These are phyloP conservation scores for Cryptococcus sp. DNA, from an alignment of 1,284 basidiomycete genomes.

Conservation along the genomic window DNA sequence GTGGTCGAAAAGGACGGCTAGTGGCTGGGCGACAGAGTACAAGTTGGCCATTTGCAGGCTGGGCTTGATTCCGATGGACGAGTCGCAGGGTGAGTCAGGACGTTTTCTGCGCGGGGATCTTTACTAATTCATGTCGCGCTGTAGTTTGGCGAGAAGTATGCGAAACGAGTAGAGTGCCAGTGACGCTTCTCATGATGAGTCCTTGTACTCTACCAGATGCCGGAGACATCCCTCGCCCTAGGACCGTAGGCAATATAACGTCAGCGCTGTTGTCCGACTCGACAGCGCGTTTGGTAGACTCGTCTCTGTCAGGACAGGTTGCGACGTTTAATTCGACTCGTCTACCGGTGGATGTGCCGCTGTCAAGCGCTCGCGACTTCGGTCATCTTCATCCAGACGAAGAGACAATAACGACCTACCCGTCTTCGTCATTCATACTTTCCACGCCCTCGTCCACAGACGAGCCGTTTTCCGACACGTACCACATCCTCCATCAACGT, in stretches of 20 bases:
- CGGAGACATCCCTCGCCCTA: constrained; percentile 9
- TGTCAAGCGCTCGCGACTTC: not conserved
- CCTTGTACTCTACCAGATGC: not conserved
- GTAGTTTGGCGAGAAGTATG: constrained; percentile 28
- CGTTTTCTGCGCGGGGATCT: not conserved
- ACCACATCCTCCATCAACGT: constrained; percentile 26
- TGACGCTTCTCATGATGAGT: constrained; percentile 29
- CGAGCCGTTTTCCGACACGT: constrained; percentile 19
- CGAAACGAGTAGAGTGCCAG: constrained; percentile 5
- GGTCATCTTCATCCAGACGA: not conserved
- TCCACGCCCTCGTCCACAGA: constrained; percentile 16
- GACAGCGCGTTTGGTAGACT: constrained; percentile 35
- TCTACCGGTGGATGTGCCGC: constrained; percentile 7
- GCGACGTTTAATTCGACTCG: constrained; percentile 9
- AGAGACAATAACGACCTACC: constrained; percentile 23
- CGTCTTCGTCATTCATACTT: constrained; percentile 33
- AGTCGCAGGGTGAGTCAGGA: constrained; percentile 32
- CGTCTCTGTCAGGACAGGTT: constrained; percentile 26
- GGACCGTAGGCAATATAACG: constrained; percentile 28
- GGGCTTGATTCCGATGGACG: constrained; percentile 27
- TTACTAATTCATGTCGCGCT: not conserved
- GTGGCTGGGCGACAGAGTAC: constrained; percentile 35
- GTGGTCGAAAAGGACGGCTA: constrained; percentile 9
- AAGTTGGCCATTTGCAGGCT: constrained; percentile 27
- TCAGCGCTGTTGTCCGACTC: constrained; percentile 32